Percentiles rank a stretch among this genome's conserved stretches.
phyloP scores from a whole-genome alignment of 164 flowering plant genomes.

The Tetracentron sinense region DNA sequence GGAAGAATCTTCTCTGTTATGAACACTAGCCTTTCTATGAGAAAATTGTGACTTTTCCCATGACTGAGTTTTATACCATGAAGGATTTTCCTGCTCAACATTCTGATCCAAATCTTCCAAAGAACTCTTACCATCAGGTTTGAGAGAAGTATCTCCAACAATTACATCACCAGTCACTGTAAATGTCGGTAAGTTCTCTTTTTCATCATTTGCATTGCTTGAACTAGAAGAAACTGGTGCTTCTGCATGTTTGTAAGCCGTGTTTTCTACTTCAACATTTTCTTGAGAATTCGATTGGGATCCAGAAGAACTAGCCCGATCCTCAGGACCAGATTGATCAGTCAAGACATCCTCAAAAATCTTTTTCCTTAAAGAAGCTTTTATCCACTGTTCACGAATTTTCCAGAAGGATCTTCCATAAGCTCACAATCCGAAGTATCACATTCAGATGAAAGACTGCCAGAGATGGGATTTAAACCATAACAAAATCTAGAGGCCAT shows the following conservation, averaged over 20 bases:
- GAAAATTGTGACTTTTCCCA: neutral
- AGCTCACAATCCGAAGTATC: slow-evolving; percentile 75
- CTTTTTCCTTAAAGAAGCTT: slow-evolving; percentile 48
- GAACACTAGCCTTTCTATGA: neutral
- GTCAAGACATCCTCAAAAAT: slow-evolving; percentile 6
- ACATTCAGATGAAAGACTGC: slow-evolving; percentile 43
- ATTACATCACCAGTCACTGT: slow-evolving; percentile 10
- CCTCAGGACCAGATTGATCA: slow-evolving; percentile 23
- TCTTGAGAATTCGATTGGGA: slow-evolving; percentile 21
- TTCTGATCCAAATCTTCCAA: slow-evolving; percentile 4
- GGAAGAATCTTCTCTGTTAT: slow-evolving; percentile 5
- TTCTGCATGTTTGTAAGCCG: slow-evolving; percentile 14
- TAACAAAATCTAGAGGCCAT: slow-evolving; percentile 31
- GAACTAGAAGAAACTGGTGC: slow-evolving; percentile 22
- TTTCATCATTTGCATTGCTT: slow-evolving; percentile 19
- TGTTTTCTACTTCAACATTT: slow-evolving; percentile 20
- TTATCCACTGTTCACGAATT: slow-evolving; percentile 71
- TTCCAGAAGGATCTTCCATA: slow-evolving; percentile 51
- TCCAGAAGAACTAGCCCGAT: slow-evolving; percentile 30
- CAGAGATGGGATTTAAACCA: slow-evolving; percentile 36
- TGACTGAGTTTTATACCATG: neutral
- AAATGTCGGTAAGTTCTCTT: slow-evolving; percentile 13
- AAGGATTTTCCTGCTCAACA: slow-evolving; percentile 4
- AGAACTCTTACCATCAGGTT: slow-evolving; percentile 4
- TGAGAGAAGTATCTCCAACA: slow-evolving; percentile 1